A percentile compares a stretch with the other conserved stretches of the same genome.
These are phyloP conservation scores for Taphrina wiesneri DNA, from an alignment of 1,139 yeast species.

Conservation along the genomic window DNA sequence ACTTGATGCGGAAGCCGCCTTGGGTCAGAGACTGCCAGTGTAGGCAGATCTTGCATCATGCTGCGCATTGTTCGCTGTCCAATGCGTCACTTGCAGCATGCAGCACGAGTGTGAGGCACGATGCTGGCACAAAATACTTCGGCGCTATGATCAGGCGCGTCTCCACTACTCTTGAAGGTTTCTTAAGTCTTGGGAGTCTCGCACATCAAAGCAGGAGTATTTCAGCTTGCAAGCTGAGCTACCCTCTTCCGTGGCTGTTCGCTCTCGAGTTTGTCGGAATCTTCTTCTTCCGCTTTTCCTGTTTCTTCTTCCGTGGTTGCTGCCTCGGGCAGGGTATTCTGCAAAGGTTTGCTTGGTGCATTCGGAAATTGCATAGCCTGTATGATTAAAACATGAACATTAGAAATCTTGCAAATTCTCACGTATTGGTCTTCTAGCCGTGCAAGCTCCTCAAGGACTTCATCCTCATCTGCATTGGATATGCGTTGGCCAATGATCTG, in stretches of 20 bases:
- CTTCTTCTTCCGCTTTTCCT: neutral
- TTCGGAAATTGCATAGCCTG: constrained; percentile 6
- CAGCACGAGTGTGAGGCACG: no score
- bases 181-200: no score
- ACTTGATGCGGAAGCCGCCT: no score
- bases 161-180: no score
- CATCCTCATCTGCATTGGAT: constrained; percentile 61
- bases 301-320: neutral
- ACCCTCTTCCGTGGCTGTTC: neutral
- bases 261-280: no score
- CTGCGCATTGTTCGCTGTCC: no score
- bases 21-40: no score
- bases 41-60: no score
- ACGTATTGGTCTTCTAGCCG: constrained; percentile 6
- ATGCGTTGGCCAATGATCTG: constrained; percentile 52
- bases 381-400: neutral
- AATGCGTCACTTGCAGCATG: no score
- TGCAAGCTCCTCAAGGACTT: constrained; percentile 50
- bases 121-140: no score
- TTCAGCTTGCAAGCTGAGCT: constrained; percentile 2
- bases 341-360: neutral
- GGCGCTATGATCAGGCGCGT: no score
- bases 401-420: neutral
- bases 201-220: no score
- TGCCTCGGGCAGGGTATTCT: neutral